These are phyloP conservation scores for Rubia tinctorum DNA, from an alignment of 305 asterid species.

Conservation along the genomic window DNA sequence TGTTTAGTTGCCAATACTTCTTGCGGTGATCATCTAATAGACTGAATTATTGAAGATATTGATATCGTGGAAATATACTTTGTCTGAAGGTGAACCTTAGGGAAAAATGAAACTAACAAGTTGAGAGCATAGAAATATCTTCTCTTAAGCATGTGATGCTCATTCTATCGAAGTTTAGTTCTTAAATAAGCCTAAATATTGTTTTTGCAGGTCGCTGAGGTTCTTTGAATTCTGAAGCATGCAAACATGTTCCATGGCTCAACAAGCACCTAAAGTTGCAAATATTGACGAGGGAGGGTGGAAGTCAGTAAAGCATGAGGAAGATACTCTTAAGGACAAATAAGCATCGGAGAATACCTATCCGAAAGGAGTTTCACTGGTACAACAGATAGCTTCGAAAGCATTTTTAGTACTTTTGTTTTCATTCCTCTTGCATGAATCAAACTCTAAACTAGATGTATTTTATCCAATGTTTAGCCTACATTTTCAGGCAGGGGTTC, in stretches of 20 bases:
- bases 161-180: background rate
- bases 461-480: background rate
- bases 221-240: constrained; percentile 23
- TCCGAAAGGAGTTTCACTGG: constrained; percentile 31
- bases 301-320: constrained; percentile 61
- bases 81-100: background rate
- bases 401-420: no score
- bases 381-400: background rate
- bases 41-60: constrained; percentile 17
- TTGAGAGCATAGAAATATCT: background rate
- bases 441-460: no score
- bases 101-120: background rate
- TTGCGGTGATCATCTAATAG: constrained; percentile 11
- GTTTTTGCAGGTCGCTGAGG: background rate
- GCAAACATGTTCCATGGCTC: constrained; percentile 30
- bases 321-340: constrained; percentile 33
- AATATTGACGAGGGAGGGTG: constrained; percentile 56
- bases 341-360: constrained; percentile 30
- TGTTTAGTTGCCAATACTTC: constrained; percentile 11
- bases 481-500: background rate
- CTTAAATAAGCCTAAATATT: background rate
- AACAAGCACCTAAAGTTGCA: constrained; percentile 28
- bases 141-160: constrained; percentile 1
- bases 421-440: no score
- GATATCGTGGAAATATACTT: background rate